Percentiles rank a stretch among this genome's conserved stretches.
Conservation (phyloP, 352 stramenopile genomes). For the Globisporangium carolinianum region DNA sequence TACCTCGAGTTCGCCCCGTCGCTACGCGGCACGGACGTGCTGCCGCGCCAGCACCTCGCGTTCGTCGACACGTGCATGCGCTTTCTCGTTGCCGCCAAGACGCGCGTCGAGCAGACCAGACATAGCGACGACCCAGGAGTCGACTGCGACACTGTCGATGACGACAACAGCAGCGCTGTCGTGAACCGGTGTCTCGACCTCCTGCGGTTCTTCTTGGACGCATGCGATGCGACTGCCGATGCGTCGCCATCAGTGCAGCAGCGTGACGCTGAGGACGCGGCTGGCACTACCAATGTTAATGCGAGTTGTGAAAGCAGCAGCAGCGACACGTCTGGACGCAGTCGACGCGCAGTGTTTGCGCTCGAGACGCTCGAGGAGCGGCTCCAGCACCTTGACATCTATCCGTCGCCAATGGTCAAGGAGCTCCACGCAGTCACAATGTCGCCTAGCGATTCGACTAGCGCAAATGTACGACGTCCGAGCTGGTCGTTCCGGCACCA, state of each 20-base stretch:
- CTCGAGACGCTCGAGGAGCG: constrained; percentile 56
- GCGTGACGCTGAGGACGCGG: too few species aligned
- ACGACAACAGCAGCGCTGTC: constrained; percentile 2
- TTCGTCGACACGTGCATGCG: constrained; percentile 64
- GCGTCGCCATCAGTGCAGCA: too few species aligned
- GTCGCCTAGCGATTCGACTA: background rate
- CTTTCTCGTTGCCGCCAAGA: constrained; percentile 28
- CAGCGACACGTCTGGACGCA: too few species aligned
- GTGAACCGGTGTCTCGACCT: constrained; percentile 66
- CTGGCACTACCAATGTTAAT: too few species aligned
- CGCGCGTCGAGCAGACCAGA: constrained; percentile 4
- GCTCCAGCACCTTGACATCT: constrained; percentile 47
- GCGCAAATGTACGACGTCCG: constrained; percentile 20
- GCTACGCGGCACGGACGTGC: constrained; percentile 19
- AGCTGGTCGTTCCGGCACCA: constrained; percentile 66
- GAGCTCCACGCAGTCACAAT: constrained; percentile 9
- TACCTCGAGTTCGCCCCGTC: constrained; percentile 46
- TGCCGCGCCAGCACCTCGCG: constrained; percentile 25
- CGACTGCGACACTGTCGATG: background rate
- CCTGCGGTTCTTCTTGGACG: constrained; percentile 61
- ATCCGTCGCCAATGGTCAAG: constrained; percentile 58
- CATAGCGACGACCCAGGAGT: background rate
- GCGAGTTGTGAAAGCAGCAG: background rate
- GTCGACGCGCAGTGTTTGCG: constrained; percentile 4
- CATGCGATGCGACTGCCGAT: constrained; percentile 18